Conservation (phyloP, 176 grass and related monocot genomes). For the Aegilops sharonensis region DNA sequence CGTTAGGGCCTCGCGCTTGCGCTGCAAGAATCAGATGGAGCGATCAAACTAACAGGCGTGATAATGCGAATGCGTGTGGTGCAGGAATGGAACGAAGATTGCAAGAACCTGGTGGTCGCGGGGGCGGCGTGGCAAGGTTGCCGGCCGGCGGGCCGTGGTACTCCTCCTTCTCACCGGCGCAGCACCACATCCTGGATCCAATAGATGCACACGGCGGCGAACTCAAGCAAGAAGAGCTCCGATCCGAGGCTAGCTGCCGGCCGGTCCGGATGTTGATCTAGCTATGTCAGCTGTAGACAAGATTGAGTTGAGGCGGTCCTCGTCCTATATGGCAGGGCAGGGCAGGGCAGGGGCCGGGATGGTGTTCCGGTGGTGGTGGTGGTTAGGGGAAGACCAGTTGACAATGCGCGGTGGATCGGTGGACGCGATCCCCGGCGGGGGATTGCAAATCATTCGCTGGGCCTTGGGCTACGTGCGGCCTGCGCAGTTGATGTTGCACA, state of each 20-base stretch:
- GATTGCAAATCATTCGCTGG: neutral
- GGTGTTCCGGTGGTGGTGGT: neutral
- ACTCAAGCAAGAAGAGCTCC: neutral
- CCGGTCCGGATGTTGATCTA: neutral
- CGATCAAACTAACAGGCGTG: no score
- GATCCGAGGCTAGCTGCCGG: neutral
- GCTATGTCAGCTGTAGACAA: neutral
- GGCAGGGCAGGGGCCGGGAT: neutral
- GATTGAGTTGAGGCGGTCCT: neutral
- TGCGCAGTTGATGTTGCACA: neutral
- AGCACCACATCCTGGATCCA: slow-evolving; percentile 38
- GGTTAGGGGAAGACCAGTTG: neutral
- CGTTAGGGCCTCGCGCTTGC: slow-evolving; percentile 58
- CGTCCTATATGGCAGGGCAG: neutral
- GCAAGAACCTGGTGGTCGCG: slow-evolving; percentile 32
- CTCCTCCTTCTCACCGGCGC: slow-evolving; percentile 37
- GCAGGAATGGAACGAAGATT: no score
- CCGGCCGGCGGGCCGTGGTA: slow-evolving; percentile 6
- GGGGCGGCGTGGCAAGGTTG: slow-evolving; percentile 23
- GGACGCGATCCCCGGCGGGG: neutral
- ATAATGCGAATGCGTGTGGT: no score
- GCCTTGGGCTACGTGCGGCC: slow-evolving; percentile 32
- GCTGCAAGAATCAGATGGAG: neutral
- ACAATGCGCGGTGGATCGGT: neutral
- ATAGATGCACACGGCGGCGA: neutral